Evolutionary conservation across 306 rosid species (phyloP).

Genomic region (Ammopiptanthus mongolicus): DNA sequence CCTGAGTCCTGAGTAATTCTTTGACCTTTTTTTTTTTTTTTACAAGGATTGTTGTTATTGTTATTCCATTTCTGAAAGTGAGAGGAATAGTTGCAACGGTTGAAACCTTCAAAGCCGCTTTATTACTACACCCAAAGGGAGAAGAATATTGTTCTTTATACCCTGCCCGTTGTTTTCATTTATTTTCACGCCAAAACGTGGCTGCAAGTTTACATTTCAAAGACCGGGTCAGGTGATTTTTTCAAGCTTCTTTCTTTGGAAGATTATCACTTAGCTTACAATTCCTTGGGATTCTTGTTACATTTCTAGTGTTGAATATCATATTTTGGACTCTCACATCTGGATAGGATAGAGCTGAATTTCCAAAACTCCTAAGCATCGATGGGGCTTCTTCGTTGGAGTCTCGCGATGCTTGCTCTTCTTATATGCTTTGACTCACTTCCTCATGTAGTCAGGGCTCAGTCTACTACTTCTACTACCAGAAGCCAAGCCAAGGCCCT

Average conservation of each 20-base stretch:
- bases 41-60: neutral
- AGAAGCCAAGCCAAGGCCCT: conserved; percentile 15
- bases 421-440: conserved; percentile 24
- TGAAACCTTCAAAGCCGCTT: conserved; percentile 54
- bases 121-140: neutral
- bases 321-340: neutral
- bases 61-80: neutral
- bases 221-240: too few relatives aligned
- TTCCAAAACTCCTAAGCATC: conserved; percentile 23
- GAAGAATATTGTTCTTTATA: conserved; percentile 27
- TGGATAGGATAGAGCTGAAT: conserved; percentile 24
- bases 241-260: conserved; percentile 11
- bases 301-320: too few relatives aligned
- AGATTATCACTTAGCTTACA: too few relatives aligned
- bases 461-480: conserved; percentile 4
- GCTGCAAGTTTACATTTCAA: neutral
- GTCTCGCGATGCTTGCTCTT: conserved; percentile 38
- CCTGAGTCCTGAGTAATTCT: neutral
- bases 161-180: conserved; percentile 28
- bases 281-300: too few relatives aligned
- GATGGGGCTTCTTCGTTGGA: conserved; percentile 54
- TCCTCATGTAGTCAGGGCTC: conserved; percentile 34
- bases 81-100: conserved; percentile 35
- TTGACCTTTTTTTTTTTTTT: neutral
- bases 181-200: conserved; percentile 7